Evolutionary conservation across 371 early-diverging fungal species (phyloP).

Genomic region (Zancudomyces culisetae): DNA sequence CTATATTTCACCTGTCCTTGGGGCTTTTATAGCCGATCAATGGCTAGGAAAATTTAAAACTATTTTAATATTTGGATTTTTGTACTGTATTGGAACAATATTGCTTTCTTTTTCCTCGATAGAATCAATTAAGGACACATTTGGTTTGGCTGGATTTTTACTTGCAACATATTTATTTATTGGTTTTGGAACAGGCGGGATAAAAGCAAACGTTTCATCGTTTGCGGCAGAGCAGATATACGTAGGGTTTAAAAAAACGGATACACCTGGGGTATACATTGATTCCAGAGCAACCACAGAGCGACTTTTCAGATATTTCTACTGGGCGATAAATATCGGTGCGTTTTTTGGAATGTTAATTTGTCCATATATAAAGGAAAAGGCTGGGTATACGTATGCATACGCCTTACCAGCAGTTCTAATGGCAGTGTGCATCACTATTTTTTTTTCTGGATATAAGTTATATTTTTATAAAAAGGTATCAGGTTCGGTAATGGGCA

Average conservation of each 20-base stretch:
- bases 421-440: conserved; percentile 37
- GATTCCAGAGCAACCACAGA: conserved; percentile 30
- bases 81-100: conserved; percentile 40
- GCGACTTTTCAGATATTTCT: conserved; percentile 42
- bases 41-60: conserved; percentile 54
- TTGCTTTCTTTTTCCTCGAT: conserved; percentile 35
- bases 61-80: conserved; percentile 33
- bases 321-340: conserved; percentile 57
- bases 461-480: conserved; percentile 39
- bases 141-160: conserved; percentile 27
- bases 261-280: conserved; percentile 26
- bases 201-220: conserved; percentile 47
- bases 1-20: conserved; percentile 51
- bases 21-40: conserved; percentile 53
- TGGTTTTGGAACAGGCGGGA: conserved; percentile 66
- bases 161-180: conserved; percentile 37
- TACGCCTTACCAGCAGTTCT: conserved; percentile 43
- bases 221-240: conserved; percentile 39
- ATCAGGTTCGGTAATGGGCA: conserved; percentile 35
- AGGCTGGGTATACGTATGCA: conserved; percentile 34
- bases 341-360: conserved; percentile 24
- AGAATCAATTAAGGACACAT: conserved; percentile 27
- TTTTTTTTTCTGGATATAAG: conserved; percentile 34
- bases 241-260: conserved; percentile 18
- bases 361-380: conserved; percentile 28